Base-by-base conservation (phyloP, 2,329 filamentous ascomycete genomes). In the Phyllosticta citribraziliensis region DNA sequence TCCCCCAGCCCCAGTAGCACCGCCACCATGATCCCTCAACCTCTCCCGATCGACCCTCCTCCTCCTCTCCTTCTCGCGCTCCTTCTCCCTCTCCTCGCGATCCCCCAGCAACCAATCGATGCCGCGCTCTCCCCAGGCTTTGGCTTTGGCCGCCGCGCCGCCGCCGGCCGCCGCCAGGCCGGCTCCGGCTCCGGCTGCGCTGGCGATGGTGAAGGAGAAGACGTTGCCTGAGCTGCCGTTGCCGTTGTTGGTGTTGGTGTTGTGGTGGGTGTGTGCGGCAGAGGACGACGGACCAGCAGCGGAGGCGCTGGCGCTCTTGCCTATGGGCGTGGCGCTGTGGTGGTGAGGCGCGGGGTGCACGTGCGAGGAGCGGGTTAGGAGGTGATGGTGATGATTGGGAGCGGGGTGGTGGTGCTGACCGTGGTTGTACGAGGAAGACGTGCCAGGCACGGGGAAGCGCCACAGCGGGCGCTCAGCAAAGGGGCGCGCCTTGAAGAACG, bases 101-200 rank as follows among this genome's bases (percentile, higher is more conserved):
- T 64, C 68, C 5, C 71, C 69, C 58, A 70, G 73, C 24, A 73
- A 60, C 72, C 72, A 74, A 0, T 70, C 71, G 24, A 73, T 70
- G 1, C 71, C 67, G 9, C 73, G 69, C 2, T 66, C 71, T 63
- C 4, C 64, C 66, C 22, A 55, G 55, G 20, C 54, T 47, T 24
- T 54, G 40, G 20, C 59, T 52, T 53, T 52, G 27, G 33, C 57
- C 51, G 30, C 57, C 51, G 47, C 35, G 3, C 20, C 35, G 55
- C 22, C 55, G 40, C 33, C 55, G 55, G 11, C 30, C 51, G 33
- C 57, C 51, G 11, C 57, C 57, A 3, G 51, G 55, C 52, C 57
- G 22, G 22, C 22, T 22, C 52, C 57, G 22, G 22, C 22, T 22
- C 22, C 22, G 22, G 22, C 22, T 22, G 22, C 22, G 22, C 3